Evolutionary conservation across 129 eudicot species (phyloP).

Genomic region (Apium graveolens): DNA sequence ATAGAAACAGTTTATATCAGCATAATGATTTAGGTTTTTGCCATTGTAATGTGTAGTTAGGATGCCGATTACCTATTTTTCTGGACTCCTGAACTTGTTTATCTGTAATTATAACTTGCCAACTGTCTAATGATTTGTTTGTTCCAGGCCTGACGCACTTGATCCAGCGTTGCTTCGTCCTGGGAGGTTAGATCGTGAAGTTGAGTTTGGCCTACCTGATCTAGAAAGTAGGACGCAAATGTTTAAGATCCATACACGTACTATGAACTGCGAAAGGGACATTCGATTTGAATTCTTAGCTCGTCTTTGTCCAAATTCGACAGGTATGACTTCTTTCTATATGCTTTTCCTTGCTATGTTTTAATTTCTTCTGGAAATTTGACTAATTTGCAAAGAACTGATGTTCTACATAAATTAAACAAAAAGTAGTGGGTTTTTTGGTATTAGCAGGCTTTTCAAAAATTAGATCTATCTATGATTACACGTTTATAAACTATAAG

Average conservation of each 20-base stretch:
- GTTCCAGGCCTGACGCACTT: conserved; percentile 77
- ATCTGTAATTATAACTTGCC: not conserved
- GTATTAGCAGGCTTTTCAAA: not conserved
- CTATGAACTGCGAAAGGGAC: no score
- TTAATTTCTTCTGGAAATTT: not conserved
- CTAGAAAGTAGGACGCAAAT: no score
- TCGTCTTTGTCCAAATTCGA: no score
- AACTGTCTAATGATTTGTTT: not conserved
- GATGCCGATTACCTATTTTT: no score
- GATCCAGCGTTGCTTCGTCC: conserved; percentile 95
- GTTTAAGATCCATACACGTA: no score
- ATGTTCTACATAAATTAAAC: not conserved
- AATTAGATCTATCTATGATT: not conserved
- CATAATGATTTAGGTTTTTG: no score
- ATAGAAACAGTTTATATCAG: no score
- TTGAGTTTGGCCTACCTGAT: no score
- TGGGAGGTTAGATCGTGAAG: conserved; percentile 86
- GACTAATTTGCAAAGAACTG: no score
- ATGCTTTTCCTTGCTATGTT: not conserved
- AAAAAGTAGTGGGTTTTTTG: not conserved
- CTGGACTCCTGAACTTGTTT: no score
- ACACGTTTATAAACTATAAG: not conserved
- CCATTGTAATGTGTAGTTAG: no score
- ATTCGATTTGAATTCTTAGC: no score
- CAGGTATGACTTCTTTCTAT: conserved; percentile 38